phyloP scores from a whole-genome alignment of 1,139 yeast species.

The Diutina sp. region DNA sequence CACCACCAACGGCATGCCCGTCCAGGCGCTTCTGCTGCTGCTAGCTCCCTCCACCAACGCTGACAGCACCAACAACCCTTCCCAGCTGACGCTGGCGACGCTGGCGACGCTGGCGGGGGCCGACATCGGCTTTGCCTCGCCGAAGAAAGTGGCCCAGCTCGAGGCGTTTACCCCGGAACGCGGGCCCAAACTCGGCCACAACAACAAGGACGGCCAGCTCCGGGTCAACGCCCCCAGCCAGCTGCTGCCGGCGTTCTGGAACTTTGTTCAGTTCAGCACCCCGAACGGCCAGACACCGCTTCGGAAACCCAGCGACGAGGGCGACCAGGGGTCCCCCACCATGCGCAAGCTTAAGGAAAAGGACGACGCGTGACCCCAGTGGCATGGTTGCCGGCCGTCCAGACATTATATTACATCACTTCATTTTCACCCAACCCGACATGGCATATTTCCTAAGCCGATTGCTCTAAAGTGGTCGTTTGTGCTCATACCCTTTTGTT shows the following conservation, averaged over 20 bases:
- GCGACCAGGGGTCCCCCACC: slow-evolving; percentile 29
- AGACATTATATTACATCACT: too few relatives aligned
- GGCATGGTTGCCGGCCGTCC: background rate
- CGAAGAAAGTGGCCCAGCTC: slow-evolving; percentile 48
- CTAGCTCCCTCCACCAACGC: background rate
- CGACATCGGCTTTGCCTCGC: slow-evolving; percentile 30
- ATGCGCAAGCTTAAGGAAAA: slow-evolving; percentile 14
- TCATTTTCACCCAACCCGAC: too few relatives aligned
- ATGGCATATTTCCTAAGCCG: too few relatives aligned
- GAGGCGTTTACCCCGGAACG: slow-evolving; percentile 81
- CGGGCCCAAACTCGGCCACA: slow-evolving; percentile 33
- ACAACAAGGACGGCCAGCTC: slow-evolving; percentile 9
- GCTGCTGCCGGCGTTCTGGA: slow-evolving; percentile 69
- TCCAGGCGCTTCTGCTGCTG: background rate
- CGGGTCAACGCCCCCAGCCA: slow-evolving; percentile 22
- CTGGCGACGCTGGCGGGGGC: slow-evolving; percentile 13
- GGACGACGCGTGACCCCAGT: background rate
- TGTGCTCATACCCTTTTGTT: too few relatives aligned
- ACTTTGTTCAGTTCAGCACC: slow-evolving; percentile 64
- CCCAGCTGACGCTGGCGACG: background rate
- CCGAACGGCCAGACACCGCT: slow-evolving; percentile 41
- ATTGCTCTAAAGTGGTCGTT: too few relatives aligned
- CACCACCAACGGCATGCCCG: background rate
- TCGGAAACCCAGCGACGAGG: slow-evolving; percentile 25
- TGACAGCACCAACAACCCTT: background rate